Evolutionary conservation across 2,329 filamentous ascomycete species (phyloP).

Genomic region (Fusarium palustre): DNA sequence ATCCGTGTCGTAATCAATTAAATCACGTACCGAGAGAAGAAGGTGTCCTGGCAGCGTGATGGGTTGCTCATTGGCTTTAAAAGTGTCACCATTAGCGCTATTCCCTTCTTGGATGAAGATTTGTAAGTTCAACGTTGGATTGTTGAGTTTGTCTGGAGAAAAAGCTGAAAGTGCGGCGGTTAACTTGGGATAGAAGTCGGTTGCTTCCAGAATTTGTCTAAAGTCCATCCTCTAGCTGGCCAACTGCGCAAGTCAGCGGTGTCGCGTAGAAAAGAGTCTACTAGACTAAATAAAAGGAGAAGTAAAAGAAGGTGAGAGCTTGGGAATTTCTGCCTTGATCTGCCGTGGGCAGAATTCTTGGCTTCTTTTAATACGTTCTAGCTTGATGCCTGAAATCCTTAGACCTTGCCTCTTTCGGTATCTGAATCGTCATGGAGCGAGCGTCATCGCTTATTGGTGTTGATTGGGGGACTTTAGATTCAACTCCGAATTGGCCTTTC

Average conservation of each 20-base stretch:
- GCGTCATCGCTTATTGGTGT: no score
- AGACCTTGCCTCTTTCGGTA: not conserved
- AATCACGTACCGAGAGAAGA: not conserved
- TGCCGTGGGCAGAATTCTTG: not conserved
- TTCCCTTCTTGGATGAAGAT: constrained; percentile 2
- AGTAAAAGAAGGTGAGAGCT: not conserved
- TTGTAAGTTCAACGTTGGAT: not conserved
- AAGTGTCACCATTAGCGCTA: not conserved
- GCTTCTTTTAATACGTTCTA: not conserved
- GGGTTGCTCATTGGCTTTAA: not conserved
- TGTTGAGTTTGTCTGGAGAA: not conserved
- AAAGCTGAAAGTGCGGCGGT: not conserved
- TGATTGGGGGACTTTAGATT: not conserved
- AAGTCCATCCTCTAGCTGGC: not conserved
- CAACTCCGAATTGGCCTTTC: not conserved
- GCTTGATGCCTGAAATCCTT: not conserved
- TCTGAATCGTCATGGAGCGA: no score
- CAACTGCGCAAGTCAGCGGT: no score
- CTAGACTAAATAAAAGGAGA: not conserved
- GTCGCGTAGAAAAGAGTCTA: no score
- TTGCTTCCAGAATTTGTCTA: not conserved
- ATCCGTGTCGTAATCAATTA: not conserved
- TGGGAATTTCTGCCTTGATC: not conserved
- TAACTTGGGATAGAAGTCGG: not conserved
- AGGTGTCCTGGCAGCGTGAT: not conserved